A percentile compares a stretch with the other conserved stretches of the same genome.
Evolutionary conservation across 2,329 filamentous ascomycete species (phyloP).

Genomic region (Aspergillus sp.): DNA sequence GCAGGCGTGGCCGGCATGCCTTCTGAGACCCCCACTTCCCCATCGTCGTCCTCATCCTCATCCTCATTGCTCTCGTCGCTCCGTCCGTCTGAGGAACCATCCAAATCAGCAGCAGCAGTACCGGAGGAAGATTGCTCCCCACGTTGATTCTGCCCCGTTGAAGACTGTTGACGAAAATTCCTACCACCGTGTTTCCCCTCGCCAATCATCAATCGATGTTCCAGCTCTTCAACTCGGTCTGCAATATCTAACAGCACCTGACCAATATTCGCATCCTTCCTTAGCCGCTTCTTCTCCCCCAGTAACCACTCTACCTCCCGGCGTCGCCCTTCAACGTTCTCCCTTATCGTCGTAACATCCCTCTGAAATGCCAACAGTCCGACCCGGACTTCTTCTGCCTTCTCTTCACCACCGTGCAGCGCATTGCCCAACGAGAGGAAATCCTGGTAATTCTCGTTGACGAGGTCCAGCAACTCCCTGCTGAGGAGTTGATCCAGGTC

Average conservation of each 20-base stretch:
- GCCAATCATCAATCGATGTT: constrained; percentile 61
- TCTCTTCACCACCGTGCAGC: constrained; percentile 79
- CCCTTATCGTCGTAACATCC: constrained; percentile 67
- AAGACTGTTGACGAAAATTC: too few relatives aligned
- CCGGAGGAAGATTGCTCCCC: too few relatives aligned
- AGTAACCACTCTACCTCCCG: constrained; percentile 56
- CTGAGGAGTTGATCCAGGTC: constrained; percentile 70
- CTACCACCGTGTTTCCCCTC: constrained; percentile 16
- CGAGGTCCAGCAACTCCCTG: constrained; percentile 82
- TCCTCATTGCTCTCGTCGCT: constrained; percentile 32
- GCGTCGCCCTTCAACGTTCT: constrained; percentile 55
- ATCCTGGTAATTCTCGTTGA: constrained; percentile 89
- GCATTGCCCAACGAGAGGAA: constrained; percentile 78
- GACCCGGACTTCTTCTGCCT: constrained; percentile 80
- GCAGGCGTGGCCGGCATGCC: constrained; percentile 7
- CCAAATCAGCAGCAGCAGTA: constrained; percentile 23
- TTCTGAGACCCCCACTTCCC: not conserved
- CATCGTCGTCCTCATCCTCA: constrained; percentile 23
- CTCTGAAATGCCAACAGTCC: constrained; percentile 77
- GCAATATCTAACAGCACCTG: constrained; percentile 40
- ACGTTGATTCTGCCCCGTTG: too few relatives aligned
- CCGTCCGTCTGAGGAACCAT: constrained; percentile 26
- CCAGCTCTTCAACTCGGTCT: constrained; percentile 50
- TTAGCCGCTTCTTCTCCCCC: constrained; percentile 58
- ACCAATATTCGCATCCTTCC: constrained; percentile 55